Evolutionary conservation across 2,329 filamentous ascomycete species (phyloP).

Genomic region (Juglanconis oblonga): DNA sequence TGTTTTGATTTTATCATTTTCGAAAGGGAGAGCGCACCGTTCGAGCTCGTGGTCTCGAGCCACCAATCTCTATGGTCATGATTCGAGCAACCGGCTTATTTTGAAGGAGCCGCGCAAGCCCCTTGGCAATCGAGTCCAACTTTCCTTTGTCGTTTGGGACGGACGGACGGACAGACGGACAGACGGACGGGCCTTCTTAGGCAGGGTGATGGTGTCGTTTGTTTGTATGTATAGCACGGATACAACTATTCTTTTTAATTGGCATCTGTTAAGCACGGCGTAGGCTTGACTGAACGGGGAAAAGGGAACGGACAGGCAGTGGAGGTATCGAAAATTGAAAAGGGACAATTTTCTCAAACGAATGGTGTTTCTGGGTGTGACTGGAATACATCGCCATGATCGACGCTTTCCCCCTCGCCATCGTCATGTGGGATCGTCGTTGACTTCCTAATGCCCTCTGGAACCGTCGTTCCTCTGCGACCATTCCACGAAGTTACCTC

Average conservation of each 20-base stretch:
- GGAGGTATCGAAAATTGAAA: background rate
- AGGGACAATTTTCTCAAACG: background rate
- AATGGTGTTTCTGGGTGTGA: no score
- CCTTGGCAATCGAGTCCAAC: background rate
- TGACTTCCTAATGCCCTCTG: no score
- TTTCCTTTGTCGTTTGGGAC: conserved; percentile 14
- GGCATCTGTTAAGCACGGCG: conserved; percentile 35
- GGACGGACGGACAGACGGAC: background rate
- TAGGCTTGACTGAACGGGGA: conserved; percentile 20
- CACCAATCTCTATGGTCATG: background rate
- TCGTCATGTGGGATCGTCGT: no score
- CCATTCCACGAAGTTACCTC: no score
- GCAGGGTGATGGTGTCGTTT: conserved; percentile 4
- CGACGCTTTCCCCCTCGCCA: no score
- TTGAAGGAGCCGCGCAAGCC: background rate
- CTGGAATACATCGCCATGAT: no score
- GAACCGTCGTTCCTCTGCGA: no score
- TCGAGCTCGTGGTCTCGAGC: no score
- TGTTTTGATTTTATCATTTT: background rate
- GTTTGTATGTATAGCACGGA: conserved; percentile 8
- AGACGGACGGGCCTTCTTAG: background rate
- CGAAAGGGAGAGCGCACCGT: background rate
- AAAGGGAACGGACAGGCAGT: background rate
- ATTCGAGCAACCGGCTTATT: background rate
- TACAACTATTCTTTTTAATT: conserved; percentile 24